phyloP scores from a whole-genome alignment of 2,329 filamentous ascomycete species.

The Zymoseptoria ardabiliae region DNA sequence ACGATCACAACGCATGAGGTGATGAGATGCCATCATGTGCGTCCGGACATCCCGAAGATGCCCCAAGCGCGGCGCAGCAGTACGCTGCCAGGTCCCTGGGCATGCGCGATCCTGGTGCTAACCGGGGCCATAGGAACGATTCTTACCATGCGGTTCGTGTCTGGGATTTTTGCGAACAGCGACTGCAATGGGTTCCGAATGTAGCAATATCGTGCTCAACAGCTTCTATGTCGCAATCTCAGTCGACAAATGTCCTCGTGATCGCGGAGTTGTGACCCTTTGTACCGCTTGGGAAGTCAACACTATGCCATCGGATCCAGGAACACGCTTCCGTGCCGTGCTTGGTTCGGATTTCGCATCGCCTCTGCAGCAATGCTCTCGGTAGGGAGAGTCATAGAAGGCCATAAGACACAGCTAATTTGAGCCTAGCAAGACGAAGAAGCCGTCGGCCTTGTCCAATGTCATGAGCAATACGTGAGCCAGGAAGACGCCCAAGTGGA shows the following conservation, averaged over 20 bases:
- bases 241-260: not conserved
- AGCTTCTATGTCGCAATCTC: not conserved
- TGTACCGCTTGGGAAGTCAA: not conserved
- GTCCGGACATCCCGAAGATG: not conserved
- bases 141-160: not conserved
- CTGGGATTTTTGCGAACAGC: not conserved
- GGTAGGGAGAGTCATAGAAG: not conserved
- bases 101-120: not conserved
- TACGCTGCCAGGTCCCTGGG: not conserved
- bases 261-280: not conserved
- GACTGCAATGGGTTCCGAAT: not conserved
- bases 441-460: not conserved
- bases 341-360: not conserved
- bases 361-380: not conserved
- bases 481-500: not conserved
- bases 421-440: not conserved
- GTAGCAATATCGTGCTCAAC: not conserved
- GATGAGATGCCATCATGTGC: not conserved
- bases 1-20: not conserved
- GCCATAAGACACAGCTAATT: not conserved
- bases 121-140: not conserved
- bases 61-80: not conserved
- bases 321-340: not conserved
- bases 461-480: not conserved
- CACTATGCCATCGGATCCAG: not conserved